phyloP scores from a whole-genome alignment of 495 filamentous ascomycete species.

The Hypoxylon perforatum region DNA sequence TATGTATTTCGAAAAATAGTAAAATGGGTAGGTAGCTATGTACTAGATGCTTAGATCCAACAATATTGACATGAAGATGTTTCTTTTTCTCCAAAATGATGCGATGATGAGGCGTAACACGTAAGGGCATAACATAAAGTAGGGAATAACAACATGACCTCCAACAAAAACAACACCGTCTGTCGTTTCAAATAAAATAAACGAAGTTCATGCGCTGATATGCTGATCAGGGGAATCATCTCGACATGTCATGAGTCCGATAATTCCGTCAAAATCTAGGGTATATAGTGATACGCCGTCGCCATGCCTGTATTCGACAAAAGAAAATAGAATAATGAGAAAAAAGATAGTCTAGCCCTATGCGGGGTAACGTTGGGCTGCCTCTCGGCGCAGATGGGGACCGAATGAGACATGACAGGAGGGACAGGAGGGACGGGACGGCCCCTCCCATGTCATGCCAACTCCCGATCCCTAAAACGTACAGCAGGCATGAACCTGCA shows the following conservation, averaged over 20 bases:
- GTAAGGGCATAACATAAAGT: no score
- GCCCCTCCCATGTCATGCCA: constrained; percentile 23
- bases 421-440: constrained; percentile 16
- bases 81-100: no score
- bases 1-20: no score
- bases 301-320: constrained; percentile 43
- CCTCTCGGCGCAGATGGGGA: constrained; percentile 27
- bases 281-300: constrained; percentile 42
- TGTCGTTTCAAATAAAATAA: background rate
- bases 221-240: constrained; percentile 34
- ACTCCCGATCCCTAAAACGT: constrained; percentile 35
- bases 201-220: constrained; percentile 30
- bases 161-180: no score
- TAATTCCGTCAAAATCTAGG: constrained; percentile 34
- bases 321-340: constrained; percentile 16
- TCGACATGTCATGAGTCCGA: constrained; percentile 30
- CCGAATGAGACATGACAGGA: constrained; percentile 14
- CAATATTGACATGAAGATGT: no score
- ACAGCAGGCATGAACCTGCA: constrained; percentile 36
- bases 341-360: constrained; percentile 29
- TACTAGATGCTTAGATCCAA: no score
- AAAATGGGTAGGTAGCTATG: no score
- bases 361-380: constrained; percentile 41
- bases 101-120: no score
- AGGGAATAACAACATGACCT: no score